These are phyloP conservation scores for Paecilomyces formosus DNA, from an alignment of 2,329 filamentous ascomycete species.

Conservation along the genomic window DNA sequence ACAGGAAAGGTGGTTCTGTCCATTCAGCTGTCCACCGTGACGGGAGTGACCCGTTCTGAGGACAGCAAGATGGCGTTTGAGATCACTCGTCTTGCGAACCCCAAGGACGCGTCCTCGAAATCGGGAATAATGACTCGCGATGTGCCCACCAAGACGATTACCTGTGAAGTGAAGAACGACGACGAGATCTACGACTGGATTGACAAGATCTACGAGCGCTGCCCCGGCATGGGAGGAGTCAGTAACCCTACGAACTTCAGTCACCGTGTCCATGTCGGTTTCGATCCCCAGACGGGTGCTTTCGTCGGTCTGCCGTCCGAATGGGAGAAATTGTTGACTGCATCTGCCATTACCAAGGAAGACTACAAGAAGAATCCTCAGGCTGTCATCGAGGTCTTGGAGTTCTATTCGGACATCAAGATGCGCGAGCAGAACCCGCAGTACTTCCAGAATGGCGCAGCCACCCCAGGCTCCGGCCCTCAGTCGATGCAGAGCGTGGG, in stretches of 20 bases:
- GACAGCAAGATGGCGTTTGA: conserved; percentile 89
- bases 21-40: conserved; percentile 77
- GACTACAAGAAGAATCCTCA: conserved; percentile 97
- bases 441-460: conserved; percentile 52
- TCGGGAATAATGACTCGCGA: conserved; percentile 72
- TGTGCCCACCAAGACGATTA: conserved; percentile 71
- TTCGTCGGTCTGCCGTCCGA: conserved; percentile 92
- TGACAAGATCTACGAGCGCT: conserved; percentile 93
- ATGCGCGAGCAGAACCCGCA: conserved; percentile 57
- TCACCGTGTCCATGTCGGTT: conserved; percentile 93
- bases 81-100: conserved; percentile 63
- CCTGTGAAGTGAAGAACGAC: conserved; percentile 89
- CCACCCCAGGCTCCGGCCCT: conserved; percentile 50
- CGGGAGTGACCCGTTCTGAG: conserved; percentile 85
- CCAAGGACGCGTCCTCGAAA: conserved; percentile 55
- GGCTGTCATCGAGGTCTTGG: conserved; percentile 60
- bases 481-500: conserved; percentile 43
- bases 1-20: conserved; percentile 81
- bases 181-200: conserved; percentile 99
- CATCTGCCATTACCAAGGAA: conserved; percentile 95
- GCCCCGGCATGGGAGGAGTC: conserved; percentile 94
- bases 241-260: conserved; percentile 98
- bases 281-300: conserved; percentile 88
- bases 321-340: conserved; percentile 94
- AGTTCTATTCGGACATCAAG: conserved; percentile 63